Conservation (phyloP, 129 eudicot genomes). For the Arctium minus region DNA sequence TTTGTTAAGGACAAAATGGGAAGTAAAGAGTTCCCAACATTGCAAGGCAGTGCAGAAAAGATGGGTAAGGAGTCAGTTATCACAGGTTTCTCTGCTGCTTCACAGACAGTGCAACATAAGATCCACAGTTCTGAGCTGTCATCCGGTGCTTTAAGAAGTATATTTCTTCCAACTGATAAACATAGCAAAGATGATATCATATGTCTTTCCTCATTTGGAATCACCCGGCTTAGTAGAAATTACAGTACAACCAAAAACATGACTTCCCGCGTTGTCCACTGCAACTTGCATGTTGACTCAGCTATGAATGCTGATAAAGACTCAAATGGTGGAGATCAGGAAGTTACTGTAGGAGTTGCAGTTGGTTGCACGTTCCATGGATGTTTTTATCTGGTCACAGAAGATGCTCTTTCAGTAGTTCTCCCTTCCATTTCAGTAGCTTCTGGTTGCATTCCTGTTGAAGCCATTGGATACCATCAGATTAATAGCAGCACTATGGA, state of each 20-base stretch:
- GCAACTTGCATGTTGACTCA: conserved; percentile 44
- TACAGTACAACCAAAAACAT: conserved; percentile 21
- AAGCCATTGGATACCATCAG: conserved; percentile 61
- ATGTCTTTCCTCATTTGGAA: conserved; percentile 78
- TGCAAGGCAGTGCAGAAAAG: conserved; percentile 12
- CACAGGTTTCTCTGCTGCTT: conserved; percentile 40
- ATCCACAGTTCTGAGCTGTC: conserved; percentile 20
- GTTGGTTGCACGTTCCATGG: conserved; percentile 82
- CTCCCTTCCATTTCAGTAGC: conserved; percentile 72
- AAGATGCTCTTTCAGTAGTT: conserved; percentile 70
- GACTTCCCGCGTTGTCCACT: conserved; percentile 50
- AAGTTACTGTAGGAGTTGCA: conserved; percentile 48
- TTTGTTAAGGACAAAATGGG: conserved; percentile 15
- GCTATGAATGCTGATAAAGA: conserved; percentile 43
- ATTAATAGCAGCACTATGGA: conserved; percentile 14
- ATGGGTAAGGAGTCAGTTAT: conserved; percentile 17
- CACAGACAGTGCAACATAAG: conserved; percentile 28
- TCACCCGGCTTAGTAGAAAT: conserved; percentile 55
- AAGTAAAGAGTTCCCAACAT: conserved; percentile 21
- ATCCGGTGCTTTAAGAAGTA: conserved; percentile 36
- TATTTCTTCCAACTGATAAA: conserved; percentile 64
- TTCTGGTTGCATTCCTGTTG: conserved; percentile 66
- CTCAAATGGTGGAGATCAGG: conserved; percentile 37
- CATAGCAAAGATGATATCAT: conserved; percentile 45
- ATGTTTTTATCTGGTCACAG: conserved; percentile 64